Evolutionary conservation across 2,329 filamentous ascomycete genomes (phyloP).

Genomic region (Verticillium zaregamsianum): DNA sequence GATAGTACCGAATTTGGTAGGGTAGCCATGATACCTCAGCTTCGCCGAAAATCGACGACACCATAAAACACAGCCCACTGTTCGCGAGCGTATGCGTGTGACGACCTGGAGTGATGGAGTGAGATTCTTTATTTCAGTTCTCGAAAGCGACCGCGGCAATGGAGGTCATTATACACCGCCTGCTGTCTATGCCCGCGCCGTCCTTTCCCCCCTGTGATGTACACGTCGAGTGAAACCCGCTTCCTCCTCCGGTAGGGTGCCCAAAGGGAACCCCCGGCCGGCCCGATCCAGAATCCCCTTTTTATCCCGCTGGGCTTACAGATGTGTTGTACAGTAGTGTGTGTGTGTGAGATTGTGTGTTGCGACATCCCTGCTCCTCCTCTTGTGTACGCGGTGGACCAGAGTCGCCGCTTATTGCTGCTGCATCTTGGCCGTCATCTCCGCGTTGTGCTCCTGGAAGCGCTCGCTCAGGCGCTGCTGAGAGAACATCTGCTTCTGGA

Average conservation of each 20-base stretch:
- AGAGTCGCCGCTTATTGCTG: conserved; percentile 29
- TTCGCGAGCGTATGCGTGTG: background rate
- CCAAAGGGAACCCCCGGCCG: background rate
- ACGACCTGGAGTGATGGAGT: background rate
- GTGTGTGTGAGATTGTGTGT: background rate
- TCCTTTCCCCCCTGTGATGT: background rate
- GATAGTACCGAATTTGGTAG: background rate
- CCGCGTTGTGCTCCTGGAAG: conserved; percentile 69
- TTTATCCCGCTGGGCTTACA: background rate
- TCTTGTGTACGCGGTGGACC: conserved; percentile 1
- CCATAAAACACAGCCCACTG: background rate
- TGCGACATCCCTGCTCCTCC: conserved; percentile 1
- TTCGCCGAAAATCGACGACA: background rate
- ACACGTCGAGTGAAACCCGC: background rate
- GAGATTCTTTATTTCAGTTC: background rate
- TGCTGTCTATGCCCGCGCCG: background rate
- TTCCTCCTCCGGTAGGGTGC: background rate
- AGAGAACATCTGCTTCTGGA: conserved; percentile 92
- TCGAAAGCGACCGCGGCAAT: background rate
- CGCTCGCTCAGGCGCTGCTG: conserved; percentile 87
- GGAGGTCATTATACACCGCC: background rate
- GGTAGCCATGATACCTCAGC: background rate
- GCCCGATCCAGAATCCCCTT: background rate
- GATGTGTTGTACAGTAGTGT: conserved; percentile 10
- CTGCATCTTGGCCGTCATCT: conserved; percentile 53